Evolutionary conservation across 1,284 basidiomycete genomes (phyloP), one percentile per base, ranked within the genome.

Genomic region (Lentinus polychrous): DNA sequence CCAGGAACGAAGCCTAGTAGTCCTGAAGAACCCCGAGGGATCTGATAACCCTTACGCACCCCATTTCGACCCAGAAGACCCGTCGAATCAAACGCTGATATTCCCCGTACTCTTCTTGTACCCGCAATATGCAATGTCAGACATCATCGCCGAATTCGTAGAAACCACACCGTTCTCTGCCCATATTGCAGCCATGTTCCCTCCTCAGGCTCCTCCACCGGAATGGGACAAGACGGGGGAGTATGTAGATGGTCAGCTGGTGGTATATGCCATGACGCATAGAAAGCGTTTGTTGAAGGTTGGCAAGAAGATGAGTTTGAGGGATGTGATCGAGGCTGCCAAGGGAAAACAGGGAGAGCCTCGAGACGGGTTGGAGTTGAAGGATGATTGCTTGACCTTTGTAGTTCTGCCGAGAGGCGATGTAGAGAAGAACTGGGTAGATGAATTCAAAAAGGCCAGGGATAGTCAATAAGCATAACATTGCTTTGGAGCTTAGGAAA

Each of bases 81-180:
- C 81, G 27, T 74, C 72, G 15, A 62, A 67, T 43, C 64, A 63
- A 38, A 78, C 87, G 0, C 69, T 98, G 45, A 71, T 95, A 51
- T 72, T 96, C 61, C 94, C 95, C 3, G 83, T 90, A 17, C 90
- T 96, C 69, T 85, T 98, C 65, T 75, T 97, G 52, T 97, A 98
- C 65, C 96, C 96, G 1, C 85, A 92, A 65, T 75, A 94, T 59
- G 79, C 84, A 24, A 91, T 83, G 20, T 90, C 91, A 43, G 94
- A 99, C 68, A 75, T 94, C 50, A 89, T 97, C 57, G 75, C 86
- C 11, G 76, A 86, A 49, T 97, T 94, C 68, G 78, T 86, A 58
- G 94, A 97, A 65, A 79, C 88, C 55, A 86, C 90, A 0, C 78
- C 91, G 1, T 90, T 99, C 60, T 74, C 77, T 6, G 79, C 80